phyloP scores from a whole-genome alignment of 73 alveolate genomes.

The Breviolum minutum region DNA sequence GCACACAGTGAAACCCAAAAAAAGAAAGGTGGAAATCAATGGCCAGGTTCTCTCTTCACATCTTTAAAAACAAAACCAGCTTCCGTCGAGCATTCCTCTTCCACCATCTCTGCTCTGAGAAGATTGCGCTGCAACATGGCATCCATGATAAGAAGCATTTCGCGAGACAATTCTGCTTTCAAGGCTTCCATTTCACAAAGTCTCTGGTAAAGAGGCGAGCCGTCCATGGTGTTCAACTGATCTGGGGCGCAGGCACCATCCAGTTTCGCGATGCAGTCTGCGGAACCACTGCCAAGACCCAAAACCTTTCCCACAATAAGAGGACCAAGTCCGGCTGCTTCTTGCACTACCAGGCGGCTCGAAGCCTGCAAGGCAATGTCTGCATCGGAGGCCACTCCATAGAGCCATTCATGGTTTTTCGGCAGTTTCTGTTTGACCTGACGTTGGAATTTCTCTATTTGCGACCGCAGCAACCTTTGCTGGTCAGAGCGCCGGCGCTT shows the following conservation, averaged over 20 bases:
- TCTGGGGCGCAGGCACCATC: conserved; percentile 30
- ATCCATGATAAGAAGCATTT: neutral
- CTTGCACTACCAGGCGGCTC: neutral
- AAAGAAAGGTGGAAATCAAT: too few species aligned
- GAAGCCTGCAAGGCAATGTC: neutral
- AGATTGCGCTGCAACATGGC: neutral
- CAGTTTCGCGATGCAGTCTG: conserved; percentile 9
- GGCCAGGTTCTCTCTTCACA: neutral
- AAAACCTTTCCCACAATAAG: neutral
- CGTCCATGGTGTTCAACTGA: neutral
- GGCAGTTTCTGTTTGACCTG: neutral
- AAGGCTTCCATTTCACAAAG: conserved; percentile 25
- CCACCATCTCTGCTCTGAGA: neutral
- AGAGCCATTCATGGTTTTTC: neutral
- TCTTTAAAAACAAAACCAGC: too few species aligned
- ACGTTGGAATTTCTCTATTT: neutral
- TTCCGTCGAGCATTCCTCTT: neutral
- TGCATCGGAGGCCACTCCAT: neutral
- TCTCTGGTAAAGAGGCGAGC: conserved; percentile 16
- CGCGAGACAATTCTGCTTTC: conserved; percentile 1
- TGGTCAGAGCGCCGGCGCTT: conserved; percentile 2
- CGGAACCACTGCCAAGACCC: neutral
- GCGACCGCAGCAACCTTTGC: neutral
- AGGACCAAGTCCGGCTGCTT: neutral
- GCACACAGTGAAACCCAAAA: too few species aligned